Percentiles rank a stretch among this genome's conserved stretches.
phyloP scores from a whole-genome alignment of 179 eudicot species.

The Amaranthus tricolor region DNA sequence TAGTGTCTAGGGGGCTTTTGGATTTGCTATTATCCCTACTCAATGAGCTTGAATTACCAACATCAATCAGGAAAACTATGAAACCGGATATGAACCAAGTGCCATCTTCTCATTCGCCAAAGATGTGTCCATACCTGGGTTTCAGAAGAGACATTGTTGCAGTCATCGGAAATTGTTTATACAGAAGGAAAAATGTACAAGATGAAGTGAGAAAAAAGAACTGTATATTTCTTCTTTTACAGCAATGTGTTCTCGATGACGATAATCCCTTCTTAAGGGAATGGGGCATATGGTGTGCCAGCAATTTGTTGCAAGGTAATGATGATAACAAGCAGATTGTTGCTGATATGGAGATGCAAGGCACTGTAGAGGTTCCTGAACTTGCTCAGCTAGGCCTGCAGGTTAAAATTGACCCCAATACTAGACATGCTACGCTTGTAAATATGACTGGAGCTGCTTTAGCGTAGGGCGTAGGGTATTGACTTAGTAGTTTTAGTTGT shows the following conservation, averaged over 20 bases:
- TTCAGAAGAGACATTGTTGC: conserved; percentile 77
- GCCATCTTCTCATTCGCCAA: conserved; percentile 23
- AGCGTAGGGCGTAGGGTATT: no score
- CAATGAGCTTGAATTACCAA: conserved; percentile 72
- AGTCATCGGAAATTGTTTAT: conserved; percentile 67
- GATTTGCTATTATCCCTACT: conserved; percentile 62
- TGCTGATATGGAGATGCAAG: conserved; percentile 77
- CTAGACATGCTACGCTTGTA: conserved; percentile 70
- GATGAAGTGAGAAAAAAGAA: conserved; percentile 64
- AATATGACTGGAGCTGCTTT: conserved; percentile 34
- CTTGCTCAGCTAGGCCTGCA: conserved; percentile 61
- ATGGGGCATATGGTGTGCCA: conserved; percentile 78
- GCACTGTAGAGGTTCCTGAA: conserved; percentile 70
- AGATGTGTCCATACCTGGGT: conserved; percentile 74
- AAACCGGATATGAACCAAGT: conserved; percentile 31
- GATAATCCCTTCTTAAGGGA: conserved; percentile 86
- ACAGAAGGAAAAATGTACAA: conserved; percentile 59
- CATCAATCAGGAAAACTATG: conserved; percentile 59
- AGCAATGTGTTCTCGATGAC: conserved; percentile 80
- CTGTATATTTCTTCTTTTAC: conserved; percentile 61
- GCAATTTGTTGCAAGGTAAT: conserved; percentile 68
- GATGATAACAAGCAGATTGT: conserved; percentile 57
- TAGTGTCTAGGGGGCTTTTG: conserved; percentile 57
- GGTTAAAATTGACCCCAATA: conserved; percentile 65
- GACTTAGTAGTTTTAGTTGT: no score